Evolutionary conservation across 495 filamentous ascomycete genomes (phyloP).

Genomic region (Cairneyella variabilis): DNA sequence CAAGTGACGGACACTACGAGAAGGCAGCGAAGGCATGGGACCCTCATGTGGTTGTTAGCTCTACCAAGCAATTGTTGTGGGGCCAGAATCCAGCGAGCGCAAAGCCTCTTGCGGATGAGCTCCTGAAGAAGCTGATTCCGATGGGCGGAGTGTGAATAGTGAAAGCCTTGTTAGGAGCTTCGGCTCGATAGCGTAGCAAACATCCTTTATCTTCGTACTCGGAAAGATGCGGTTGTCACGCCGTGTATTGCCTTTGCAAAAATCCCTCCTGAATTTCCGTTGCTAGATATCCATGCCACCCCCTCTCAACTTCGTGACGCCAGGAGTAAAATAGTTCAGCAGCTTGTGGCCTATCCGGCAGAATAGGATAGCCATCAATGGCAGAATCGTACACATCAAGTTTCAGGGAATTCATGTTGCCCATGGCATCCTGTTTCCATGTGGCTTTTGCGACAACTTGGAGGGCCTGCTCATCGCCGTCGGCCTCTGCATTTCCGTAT

Average conservation of each 20-base stretch:
- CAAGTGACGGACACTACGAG: slow-evolving; percentile 39
- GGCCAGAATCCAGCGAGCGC: slow-evolving; percentile 73
- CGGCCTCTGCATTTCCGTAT: background rate
- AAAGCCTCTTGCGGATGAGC: slow-evolving; percentile 38
- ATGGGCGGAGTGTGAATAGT: too few relatives aligned
- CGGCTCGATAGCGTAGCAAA: too few relatives aligned
- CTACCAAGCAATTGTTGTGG: slow-evolving; percentile 57
- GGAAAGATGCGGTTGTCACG: too few relatives aligned
- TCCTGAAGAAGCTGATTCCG: slow-evolving; percentile 14
- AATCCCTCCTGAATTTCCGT: slow-evolving; percentile 8
- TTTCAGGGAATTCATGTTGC: slow-evolving; percentile 7
- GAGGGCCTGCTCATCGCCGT: slow-evolving; percentile 1
- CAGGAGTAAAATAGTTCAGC: slow-evolving; percentile 3
- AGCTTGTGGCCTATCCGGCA: background rate
- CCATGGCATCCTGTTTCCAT: slow-evolving; percentile 11
- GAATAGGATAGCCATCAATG: background rate
- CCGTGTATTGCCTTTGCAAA: background rate
- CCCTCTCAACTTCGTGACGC: slow-evolving; percentile 9
- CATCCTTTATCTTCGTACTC: too few relatives aligned
- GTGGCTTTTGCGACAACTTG: slow-evolving; percentile 10
- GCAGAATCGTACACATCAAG: slow-evolving; percentile 5
- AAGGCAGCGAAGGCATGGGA: slow-evolving; percentile 58
- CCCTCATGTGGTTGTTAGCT: slow-evolving; percentile 54
- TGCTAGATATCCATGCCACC: slow-evolving; percentile 17
- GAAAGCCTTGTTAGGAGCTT: too few relatives aligned